Evolutionary conservation across 768 basidiomycete genomes (phyloP), one percentile per base, ranked within the genome.

Genomic region (Phaeotremella skinneri): DNA sequence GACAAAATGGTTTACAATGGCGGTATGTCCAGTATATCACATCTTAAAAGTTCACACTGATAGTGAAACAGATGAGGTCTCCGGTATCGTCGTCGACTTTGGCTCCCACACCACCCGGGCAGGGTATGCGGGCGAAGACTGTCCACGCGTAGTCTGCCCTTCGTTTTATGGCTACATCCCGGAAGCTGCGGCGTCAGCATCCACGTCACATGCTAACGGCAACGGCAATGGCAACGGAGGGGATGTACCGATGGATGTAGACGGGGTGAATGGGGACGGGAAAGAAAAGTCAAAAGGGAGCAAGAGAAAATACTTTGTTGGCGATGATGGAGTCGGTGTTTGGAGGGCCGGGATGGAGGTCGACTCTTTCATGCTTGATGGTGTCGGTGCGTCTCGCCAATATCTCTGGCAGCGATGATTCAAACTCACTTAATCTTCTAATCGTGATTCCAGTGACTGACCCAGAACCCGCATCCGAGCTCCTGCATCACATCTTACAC

Each of bases 51-150:
- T 26, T 13, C 26, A 41, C 43, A 32, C 53, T 67, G 51, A 59
- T 42, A 6, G 32, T 31, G n/a, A n/a, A 31, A 27, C 60, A 96
- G 93, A 97, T 75, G 93, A 97, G 80, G 91, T 98, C n/a, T 88
- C 91, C 32, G 96, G 94, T 29, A 81, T 98, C 52, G 96, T 98
- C 23, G 80, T 99, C 34, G 96, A 99, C 80, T 88, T 98, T 73
- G 96, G 96, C 27, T 82, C 89, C 11, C 87, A 88, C 25, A 88
- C 91, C 7, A 80, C 93, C 54, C 87, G 96, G 74, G 91, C 91
- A 11, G 96, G 96, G 53, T 96, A 98, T 77, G 94, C 96, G 11
- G 96, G 96, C 47, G 94, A 98, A 78, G 96, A 98, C 71, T 84
- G 88, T 11, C 96, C 96, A 17, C 90, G 91, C 78, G 88, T 89